phyloP scores from a whole-genome alignment of 2,329 filamentous ascomycete genomes.

The Botrytis deweyae region DNA sequence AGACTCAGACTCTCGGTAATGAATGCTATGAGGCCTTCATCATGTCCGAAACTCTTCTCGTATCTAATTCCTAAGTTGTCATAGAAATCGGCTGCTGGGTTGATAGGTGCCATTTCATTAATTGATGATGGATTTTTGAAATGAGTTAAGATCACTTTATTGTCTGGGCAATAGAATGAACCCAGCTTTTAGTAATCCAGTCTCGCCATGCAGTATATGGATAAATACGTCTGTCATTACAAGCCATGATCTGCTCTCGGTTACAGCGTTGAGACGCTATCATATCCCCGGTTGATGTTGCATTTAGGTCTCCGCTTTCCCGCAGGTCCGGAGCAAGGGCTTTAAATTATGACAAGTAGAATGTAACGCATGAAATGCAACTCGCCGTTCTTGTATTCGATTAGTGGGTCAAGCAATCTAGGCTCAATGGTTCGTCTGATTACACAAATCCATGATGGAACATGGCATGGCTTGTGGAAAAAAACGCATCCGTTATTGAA shows the following conservation, averaged over 20 bases:
- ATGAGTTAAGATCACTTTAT: not conserved
- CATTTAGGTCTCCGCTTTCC: not conserved
- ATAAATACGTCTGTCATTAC: not conserved
- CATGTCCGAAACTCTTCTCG: constrained; percentile 8
- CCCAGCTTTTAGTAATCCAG: not conserved
- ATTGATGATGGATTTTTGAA: not conserved
- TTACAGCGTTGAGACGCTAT: not conserved
- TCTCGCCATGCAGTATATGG: not conserved
- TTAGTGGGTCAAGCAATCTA: not conserved
- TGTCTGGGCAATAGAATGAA: not conserved
- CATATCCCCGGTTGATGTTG: not conserved
- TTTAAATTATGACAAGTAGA: not conserved
- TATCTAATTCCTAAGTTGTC: constrained; percentile 10
- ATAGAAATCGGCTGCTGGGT: constrained; percentile 16
- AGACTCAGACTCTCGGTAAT: constrained; percentile 1
- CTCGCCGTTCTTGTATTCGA: not conserved
- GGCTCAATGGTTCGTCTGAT: not conserved
- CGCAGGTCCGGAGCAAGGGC: not conserved
- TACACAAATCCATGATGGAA: not conserved
- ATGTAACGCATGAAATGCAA: not conserved
- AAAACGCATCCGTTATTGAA: not conserved
- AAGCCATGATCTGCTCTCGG: not conserved
- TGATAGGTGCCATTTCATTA: not conserved
- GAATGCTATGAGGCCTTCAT: constrained; percentile 14
- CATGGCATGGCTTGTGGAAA: not conserved